Evolutionary conservation across 2,329 filamentous ascomycete species (phyloP).

Genomic region (Alternaria brassicae): DNA sequence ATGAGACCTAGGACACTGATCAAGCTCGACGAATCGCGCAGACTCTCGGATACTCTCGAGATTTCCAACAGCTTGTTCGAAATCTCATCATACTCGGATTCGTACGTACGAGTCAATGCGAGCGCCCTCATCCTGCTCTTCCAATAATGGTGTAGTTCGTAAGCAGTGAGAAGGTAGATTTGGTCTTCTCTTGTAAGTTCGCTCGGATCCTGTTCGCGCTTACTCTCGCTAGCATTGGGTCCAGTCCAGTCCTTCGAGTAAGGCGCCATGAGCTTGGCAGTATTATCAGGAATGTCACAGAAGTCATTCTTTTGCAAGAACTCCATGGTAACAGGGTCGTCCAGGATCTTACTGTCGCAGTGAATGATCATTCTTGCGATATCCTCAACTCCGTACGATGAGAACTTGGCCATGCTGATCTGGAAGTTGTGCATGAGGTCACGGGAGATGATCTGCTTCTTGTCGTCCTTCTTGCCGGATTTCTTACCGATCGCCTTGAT

Average conservation of each 20-base stretch:
- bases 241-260: constrained; percentile 98
- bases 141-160: constrained; percentile 97
- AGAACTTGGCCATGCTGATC: constrained; percentile 94
- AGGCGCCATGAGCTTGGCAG: constrained; percentile 87
- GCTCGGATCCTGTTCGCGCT: constrained; percentile 81
- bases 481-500: constrained; percentile 83
- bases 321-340: constrained; percentile 93
- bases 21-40: constrained; percentile 88
- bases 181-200: constrained; percentile 96
- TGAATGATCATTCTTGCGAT: constrained; percentile 94
- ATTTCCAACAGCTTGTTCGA: constrained; percentile 84
- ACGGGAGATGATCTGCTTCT: constrained; percentile 94
- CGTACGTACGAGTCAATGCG: constrained; percentile 80
- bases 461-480: constrained; percentile 81
- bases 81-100: constrained; percentile 90
- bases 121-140: constrained; percentile 95
- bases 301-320: constrained; percentile 93
- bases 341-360: constrained; percentile 86
- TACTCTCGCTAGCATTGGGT: constrained; percentile 77
- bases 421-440: constrained; percentile 66
- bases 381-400: constrained; percentile 81
- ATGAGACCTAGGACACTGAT: constrained; percentile 98
- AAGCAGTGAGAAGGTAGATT: constrained; percentile 91
- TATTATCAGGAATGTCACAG: constrained; percentile 90
- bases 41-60: constrained; percentile 84